Percentiles rank a stretch among this genome's conserved stretches.
Conservation (phyloP, 352 stramenopile species). For the Phytophthora rubi region DNA sequence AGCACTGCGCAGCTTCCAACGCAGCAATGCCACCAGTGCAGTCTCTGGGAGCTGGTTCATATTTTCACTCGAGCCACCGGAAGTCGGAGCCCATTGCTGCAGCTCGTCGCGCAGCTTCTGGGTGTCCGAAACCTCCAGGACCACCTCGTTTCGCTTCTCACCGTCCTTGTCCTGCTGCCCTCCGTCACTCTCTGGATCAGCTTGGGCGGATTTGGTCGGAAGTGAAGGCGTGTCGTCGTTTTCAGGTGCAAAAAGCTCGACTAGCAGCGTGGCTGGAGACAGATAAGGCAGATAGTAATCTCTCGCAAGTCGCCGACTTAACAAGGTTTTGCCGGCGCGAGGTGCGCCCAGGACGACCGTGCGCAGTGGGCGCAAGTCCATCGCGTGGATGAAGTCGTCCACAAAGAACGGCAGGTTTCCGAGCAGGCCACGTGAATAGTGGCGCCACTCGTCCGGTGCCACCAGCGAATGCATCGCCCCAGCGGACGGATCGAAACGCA, state of each 20-base stretch:
- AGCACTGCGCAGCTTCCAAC: constrained; percentile 68
- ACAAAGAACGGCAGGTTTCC: constrained; percentile 72
- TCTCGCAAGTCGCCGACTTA: constrained; percentile 60
- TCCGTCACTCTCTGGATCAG: constrained; percentile 2
- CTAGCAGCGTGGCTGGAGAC: constrained; percentile 51
- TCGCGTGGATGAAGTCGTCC: constrained; percentile 72
- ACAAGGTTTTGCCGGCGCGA: constrained; percentile 66
- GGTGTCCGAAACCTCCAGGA: constrained; percentile 8
- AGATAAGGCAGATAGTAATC: constrained; percentile 80
- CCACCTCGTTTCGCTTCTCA: constrained; percentile 25
- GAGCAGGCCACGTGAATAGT: constrained; percentile 64
- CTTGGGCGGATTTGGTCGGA: constrained; percentile 7
- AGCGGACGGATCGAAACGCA: constrained; percentile 68
- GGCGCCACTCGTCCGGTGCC: constrained; percentile 69
- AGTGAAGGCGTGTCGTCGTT: constrained; percentile 24
- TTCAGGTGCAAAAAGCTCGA: constrained; percentile 46
- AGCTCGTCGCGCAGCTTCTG: constrained; percentile 46
- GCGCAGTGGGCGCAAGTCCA: constrained; percentile 79
- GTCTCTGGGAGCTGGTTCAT: constrained; percentile 44
- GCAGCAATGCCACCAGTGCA: constrained; percentile 54
- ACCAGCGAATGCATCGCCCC: constrained; percentile 64
- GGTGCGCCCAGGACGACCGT: constrained; percentile 75
- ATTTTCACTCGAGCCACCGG: constrained; percentile 12
- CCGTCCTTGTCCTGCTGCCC: constrained; percentile 21
- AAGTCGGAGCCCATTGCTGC: constrained; percentile 30